Base-by-base conservation (phyloP, 2,329 filamentous ascomycete genomes). In the Ophiostoma fasciatum region DNA sequence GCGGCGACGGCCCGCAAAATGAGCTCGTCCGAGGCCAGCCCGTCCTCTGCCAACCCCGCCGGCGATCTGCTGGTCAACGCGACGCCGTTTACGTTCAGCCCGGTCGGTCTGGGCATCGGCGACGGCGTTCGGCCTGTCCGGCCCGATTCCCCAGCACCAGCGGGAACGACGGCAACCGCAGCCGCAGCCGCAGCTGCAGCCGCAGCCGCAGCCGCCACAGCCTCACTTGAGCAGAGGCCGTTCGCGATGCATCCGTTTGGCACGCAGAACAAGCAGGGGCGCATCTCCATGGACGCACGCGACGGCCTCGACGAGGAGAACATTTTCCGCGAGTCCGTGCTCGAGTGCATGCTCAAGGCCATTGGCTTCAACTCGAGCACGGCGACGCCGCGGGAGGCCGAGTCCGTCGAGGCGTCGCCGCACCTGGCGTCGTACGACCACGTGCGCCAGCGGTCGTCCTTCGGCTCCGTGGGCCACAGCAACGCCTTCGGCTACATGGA, bases 281-380 rank as follows among this genome's bases (percentile, higher is more conserved):
- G 66, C 31, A 59, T 65, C 23, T 60, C 61, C 6, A 58, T 72
- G 21, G 79, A 84, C 48, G 72, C 79, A 5, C 76, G 87, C 45
- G 85, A 94, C 38, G 80, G 82, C 0, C 61, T 85, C 7, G 83
- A 94, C 45, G 90, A 96, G 51, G 88, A 94, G 48, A 74, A 78
- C 31, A 58, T 93, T 7, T 96, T 98, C 55, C 71, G 92, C 28
- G 78, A 84, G 40, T 92, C 85, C 0, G 84, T 98, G 13, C 61
- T 96, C 17, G 84, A 94, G 46, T 96, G 90, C 52, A 93, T 98
- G 61, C 88, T 94, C 58, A 94, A 88, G 51, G 81, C 85, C 0
- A 80, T 98, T 41, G 90, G 90, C 0, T 61, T 98, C 38, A 80
- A 77, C 15, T 74, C 76, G 22, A 70, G 67, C 4, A 75, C 75